A percentile compares a stretch with the other conserved stretches of the same genome.
phyloP scores from a whole-genome alignment of 805 yeast species.

The Kluyveromyces nonfermentans region DNA sequence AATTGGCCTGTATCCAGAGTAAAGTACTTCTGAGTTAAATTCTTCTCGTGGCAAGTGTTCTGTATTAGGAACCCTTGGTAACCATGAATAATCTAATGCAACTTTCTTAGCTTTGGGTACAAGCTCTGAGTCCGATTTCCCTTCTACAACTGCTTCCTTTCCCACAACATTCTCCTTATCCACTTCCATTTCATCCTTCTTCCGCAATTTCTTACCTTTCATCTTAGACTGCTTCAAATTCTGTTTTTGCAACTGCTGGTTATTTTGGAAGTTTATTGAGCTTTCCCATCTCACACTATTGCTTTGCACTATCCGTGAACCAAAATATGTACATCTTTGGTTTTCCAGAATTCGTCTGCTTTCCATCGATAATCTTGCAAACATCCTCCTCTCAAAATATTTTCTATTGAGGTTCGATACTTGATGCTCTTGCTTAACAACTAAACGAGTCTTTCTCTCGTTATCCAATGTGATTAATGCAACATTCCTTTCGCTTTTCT shows the following conservation, averaged over 20 bases:
- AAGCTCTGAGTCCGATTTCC: neutral
- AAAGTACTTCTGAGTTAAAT: slow-evolving; percentile 17
- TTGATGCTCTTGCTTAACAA: no score
- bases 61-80: slow-evolving; percentile 26
- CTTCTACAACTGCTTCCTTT: neutral
- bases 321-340: neutral
- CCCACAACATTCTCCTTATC: neutral
- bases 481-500: neutral
- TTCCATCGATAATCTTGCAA: neutral
- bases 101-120: neutral
- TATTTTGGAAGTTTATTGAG: slow-evolving; percentile 3
- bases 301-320: neutral
- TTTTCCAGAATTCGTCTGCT: neutral
- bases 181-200: neutral
- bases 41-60: slow-evolving; percentile 17
- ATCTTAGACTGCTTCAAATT: slow-evolving; percentile 2
- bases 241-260: slow-evolving; percentile 2
- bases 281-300: neutral
- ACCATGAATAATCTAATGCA: slow-evolving; percentile 17
- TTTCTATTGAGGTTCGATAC: neutral
- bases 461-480: no score
- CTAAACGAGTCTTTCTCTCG: no score
- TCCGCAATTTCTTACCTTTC: neutral
- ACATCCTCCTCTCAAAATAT: neutral
- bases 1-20: slow-evolving; percentile 27